Base-by-base conservation (phyloP, 2,329 filamentous ascomycete genomes). In the Raffaelea albimanens region DNA sequence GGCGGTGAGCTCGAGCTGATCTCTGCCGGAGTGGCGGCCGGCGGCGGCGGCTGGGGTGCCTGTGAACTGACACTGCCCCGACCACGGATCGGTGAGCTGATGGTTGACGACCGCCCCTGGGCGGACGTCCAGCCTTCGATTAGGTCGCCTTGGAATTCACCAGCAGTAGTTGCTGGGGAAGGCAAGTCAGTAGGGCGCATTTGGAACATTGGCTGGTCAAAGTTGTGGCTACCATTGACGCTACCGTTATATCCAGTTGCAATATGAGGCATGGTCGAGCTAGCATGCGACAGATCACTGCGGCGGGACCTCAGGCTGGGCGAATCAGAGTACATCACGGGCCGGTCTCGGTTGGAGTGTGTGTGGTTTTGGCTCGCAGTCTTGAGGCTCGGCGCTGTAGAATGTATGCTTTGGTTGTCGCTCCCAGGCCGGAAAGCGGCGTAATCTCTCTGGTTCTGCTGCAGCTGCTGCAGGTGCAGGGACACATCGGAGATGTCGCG, bases 71-170 rank as follows among this genome's bases (percentile, higher is more conserved):
- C 66, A 55, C 76, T 80, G 40, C 72, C 75, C 7, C 75, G 70
- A 3, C 67, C 71, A 39, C 75, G 67, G 1, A 71, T 66, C 2
- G 79, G 78, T 2, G 78, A 82, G 55, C 70, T 75, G 50, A 82
- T 61, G 0, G 72, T 68, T 0, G 78, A 81, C 2, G 76, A 75
- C 22, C 78, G 68, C 14, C 78, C 78, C 54, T 81, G 76, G 1
- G 77, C 72, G 0, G 71, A 69, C 9, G 75, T 78, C 76, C 78
- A 81, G 2, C 77, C 76, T 50, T 80, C 78, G 47, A 78, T 76
- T 31, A 77, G 70, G 44, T 80, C 77, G 13, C 72, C 69, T 45
- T 67, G 68, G 47, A 75, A 74, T 46, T 76, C 75, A 9, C 70
- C 68, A 13, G 71, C 57, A 0, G 73, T 76, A 3, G 68, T 71